phyloP scores from a whole-genome alignment of 768 basidiomycete genomes.

The Suillus brevipes region DNA sequence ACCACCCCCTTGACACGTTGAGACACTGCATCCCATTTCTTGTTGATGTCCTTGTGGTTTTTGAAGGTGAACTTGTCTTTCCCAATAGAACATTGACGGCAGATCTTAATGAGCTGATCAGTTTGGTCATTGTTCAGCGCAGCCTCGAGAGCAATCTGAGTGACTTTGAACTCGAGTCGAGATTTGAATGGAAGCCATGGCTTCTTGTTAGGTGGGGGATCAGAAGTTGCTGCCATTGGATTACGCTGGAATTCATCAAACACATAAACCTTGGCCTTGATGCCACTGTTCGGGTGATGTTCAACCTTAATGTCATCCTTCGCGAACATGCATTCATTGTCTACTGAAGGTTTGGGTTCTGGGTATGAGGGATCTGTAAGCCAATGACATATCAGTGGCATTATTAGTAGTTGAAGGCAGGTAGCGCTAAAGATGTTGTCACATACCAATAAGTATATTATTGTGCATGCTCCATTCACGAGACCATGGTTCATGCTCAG shows the following conservation, averaged over 20 bases:
- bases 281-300: no score
- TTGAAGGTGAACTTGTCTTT: slow-evolving; percentile 18
- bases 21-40: slow-evolving; percentile 21
- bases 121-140: slow-evolving; percentile 21
- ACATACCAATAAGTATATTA: no score
- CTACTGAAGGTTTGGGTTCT: no score
- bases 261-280: background rate
- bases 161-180: slow-evolving; percentile 31
- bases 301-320: no score
- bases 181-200: slow-evolving; percentile 35
- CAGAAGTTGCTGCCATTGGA: background rate
- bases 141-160: slow-evolving; percentile 24
- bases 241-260: background rate
- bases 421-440: no score
- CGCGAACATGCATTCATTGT: no score
- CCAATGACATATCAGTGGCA: no score
- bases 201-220: slow-evolving; percentile 2
- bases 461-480: no score
- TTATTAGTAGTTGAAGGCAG: no score
- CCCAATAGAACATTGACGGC: slow-evolving; percentile 4
- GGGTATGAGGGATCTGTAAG: no score
- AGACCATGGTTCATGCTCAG: no score
- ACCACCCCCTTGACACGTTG: slow-evolving; percentile 11
- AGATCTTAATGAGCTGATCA: slow-evolving; percentile 21
- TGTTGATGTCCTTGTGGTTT: slow-evolving; percentile 19